A percentile compares a stretch with the other conserved stretches of the same genome.
These are phyloP conservation scores for Fistulina hepatica DNA, from an alignment of 1,284 basidiomycete genomes.

Conservation along the genomic window DNA sequence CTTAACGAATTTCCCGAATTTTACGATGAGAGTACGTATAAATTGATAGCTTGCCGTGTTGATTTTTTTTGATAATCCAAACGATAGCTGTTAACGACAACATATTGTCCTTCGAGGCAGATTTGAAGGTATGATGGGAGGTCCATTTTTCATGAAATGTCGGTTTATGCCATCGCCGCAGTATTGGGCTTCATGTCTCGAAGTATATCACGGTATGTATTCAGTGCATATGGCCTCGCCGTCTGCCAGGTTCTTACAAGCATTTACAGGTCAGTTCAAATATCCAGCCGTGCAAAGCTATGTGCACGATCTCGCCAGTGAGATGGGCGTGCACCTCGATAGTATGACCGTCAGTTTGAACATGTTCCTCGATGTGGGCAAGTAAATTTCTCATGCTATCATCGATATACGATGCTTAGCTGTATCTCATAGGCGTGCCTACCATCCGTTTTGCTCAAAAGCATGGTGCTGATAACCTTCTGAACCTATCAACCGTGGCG, in stretches of 20 bases:
- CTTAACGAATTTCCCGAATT: slow-evolving; percentile 69
- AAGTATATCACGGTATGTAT: slow-evolving; percentile 44
- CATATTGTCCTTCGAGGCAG: slow-evolving; percentile 52
- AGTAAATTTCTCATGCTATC: slow-evolving; percentile 19
- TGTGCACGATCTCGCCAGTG: slow-evolving; percentile 54
- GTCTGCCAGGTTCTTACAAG: not conserved
- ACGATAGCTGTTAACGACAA: slow-evolving; percentile 59
- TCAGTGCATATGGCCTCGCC: slow-evolving; percentile 3
- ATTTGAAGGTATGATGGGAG: slow-evolving; percentile 54
- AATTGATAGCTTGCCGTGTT: too few species aligned
- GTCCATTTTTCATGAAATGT: not conserved
- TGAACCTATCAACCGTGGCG: slow-evolving; percentile 63
- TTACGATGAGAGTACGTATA: slow-evolving; percentile 58
- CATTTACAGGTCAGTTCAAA: slow-evolving; percentile 46
- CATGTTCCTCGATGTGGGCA: slow-evolving; percentile 64
- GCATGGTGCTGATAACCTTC: slow-evolving; percentile 55
- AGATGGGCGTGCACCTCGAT: slow-evolving; percentile 63
- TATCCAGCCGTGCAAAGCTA: slow-evolving; percentile 61
- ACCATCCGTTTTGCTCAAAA: slow-evolving; percentile 67
- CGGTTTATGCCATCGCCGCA: slow-evolving; percentile 2
- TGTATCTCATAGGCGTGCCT: slow-evolving; percentile 42
- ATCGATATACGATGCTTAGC: not conserved
- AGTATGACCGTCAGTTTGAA: slow-evolving; percentile 50
- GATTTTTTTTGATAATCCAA: too few species aligned
- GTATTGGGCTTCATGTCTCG: slow-evolving; percentile 32